Conservation (phyloP, 306 rosid genomes). For the Sesbania bispinosa region DNA sequence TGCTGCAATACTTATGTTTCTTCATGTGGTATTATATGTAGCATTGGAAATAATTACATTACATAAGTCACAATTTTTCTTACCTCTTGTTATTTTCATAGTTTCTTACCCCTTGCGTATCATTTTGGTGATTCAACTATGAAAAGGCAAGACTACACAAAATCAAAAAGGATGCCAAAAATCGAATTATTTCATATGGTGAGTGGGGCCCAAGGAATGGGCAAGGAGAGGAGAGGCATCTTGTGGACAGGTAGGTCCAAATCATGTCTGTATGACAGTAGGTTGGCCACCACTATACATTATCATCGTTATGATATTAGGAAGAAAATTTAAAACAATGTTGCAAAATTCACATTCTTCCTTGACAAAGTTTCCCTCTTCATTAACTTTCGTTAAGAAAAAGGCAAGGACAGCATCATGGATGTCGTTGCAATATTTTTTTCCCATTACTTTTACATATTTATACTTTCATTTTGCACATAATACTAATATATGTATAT, state of each 20-base stretch:
- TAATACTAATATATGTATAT: too few species aligned
- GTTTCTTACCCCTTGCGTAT: neutral
- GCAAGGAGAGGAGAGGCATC: slow-evolving; percentile 36
- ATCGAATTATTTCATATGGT: slow-evolving; percentile 38
- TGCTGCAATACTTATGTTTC: neutral
- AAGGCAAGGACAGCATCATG: slow-evolving; percentile 41
- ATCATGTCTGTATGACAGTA: slow-evolving; percentile 35
- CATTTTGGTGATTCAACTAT: slow-evolving; percentile 5
- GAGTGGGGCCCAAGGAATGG: slow-evolving; percentile 45
- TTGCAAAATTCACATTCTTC: slow-evolving; percentile 8
- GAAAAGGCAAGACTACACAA: neutral
- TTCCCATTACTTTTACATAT: neutral
- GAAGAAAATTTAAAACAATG: slow-evolving; percentile 15
- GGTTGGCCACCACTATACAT: slow-evolving; percentile 36
- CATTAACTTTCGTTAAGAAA: slow-evolving; percentile 16
- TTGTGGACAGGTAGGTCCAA: slow-evolving; percentile 53
- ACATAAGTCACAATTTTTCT: neutral
- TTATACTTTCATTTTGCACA: too few species aligned
- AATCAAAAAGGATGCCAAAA: slow-evolving; percentile 2
- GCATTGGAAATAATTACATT: neutral
- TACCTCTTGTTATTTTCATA: too few species aligned
- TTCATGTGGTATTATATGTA: neutral
- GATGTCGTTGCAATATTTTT: slow-evolving; percentile 23
- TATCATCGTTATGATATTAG: slow-evolving; percentile 21
- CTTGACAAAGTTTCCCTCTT: slow-evolving; percentile 23